Conservation (phyloP, 1,284 basidiomycete genomes). For the Microbotryomycetes sp. region DNA sequence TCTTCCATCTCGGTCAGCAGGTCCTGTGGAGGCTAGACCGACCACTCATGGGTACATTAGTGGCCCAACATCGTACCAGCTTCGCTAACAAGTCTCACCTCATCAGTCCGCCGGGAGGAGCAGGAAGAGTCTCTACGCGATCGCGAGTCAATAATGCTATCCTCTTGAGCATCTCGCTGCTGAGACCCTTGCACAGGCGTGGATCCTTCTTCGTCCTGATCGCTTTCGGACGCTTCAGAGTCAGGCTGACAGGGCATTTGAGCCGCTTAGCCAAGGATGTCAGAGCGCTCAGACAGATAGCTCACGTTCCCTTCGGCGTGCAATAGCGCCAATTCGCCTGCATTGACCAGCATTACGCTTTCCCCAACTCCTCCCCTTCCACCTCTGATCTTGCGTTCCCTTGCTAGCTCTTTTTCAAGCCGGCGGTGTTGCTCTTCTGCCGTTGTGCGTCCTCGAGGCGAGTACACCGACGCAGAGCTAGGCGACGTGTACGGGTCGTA, state of each 20-base stretch:
- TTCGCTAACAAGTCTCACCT: not conserved
- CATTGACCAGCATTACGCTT: not conserved
- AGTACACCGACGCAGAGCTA: not conserved
- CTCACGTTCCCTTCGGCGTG: not conserved
- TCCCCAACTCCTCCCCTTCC: not conserved
- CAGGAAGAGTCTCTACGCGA: no score
- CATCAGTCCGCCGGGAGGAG: not conserved
- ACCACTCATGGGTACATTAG: no score
- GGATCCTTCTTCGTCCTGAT: not conserved
- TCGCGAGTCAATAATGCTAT: no score
- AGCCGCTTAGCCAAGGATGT: no score
- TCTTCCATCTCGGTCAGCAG: constrained; percentile 9
- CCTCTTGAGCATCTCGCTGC: no score
- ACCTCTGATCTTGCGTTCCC: not conserved
- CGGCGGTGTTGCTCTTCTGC: not conserved
- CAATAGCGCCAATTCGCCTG: not conserved
- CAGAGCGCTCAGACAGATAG: no score
- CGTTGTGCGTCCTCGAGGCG: not conserved
- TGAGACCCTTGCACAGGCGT: not conserved
- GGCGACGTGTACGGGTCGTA: not conserved
- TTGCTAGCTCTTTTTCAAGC: constrained; percentile 1
- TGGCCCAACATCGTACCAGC: no score
- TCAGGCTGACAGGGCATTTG: no score
- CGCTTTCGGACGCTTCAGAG: not conserved
- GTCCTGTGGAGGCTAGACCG: constrained; percentile 3